Percentiles rank a stretch among this genome's conserved stretches.
Conservation (phyloP, 2,329 filamentous ascomycete genomes). For the Nemania diffusa region DNA sequence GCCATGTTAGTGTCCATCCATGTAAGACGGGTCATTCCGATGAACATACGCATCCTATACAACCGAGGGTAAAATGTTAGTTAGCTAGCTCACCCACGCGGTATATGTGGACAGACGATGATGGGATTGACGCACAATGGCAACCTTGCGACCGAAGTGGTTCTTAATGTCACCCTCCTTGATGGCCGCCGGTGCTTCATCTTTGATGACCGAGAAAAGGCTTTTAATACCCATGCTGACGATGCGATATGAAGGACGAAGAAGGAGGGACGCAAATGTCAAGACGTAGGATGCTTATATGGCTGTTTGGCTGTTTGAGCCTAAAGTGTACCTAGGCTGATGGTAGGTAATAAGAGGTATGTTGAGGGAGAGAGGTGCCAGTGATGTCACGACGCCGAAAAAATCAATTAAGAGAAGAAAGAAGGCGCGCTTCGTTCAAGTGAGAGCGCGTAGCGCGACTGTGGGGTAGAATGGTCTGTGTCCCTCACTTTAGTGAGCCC, state of each 20-base stretch:
- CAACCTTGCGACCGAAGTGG: conserved; percentile 97
- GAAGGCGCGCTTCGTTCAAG: conserved; percentile 2
- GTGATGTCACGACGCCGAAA: conserved; percentile 38
- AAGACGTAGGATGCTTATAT: too few relatives aligned
- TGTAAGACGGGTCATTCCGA: background rate
- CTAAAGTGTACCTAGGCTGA: background rate
- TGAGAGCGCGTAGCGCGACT: conserved; percentile 26
- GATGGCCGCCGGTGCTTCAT: conserved; percentile 93
- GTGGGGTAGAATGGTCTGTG: background rate
- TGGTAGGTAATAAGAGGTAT: background rate
- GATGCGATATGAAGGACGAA: background rate
- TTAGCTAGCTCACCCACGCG: too few relatives aligned
- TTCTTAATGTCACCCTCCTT: conserved; percentile 99
- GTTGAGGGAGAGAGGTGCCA: background rate
- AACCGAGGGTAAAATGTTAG: conserved; percentile 37
- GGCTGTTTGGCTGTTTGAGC: background rate
- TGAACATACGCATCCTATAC: conserved; percentile 66
- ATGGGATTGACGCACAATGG: conserved; percentile 74
- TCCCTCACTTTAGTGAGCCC: too few relatives aligned
- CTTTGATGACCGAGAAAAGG: conserved; percentile 83
- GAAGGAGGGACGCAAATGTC: background rate
- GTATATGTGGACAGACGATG: background rate
- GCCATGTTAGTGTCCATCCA: conserved; percentile 25
- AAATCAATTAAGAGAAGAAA: conserved; percentile 22
- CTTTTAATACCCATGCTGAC: conserved; percentile 73